Base-by-base conservation (phyloP, 805 yeast genomes). In the Saturnispora halmiae region DNA sequence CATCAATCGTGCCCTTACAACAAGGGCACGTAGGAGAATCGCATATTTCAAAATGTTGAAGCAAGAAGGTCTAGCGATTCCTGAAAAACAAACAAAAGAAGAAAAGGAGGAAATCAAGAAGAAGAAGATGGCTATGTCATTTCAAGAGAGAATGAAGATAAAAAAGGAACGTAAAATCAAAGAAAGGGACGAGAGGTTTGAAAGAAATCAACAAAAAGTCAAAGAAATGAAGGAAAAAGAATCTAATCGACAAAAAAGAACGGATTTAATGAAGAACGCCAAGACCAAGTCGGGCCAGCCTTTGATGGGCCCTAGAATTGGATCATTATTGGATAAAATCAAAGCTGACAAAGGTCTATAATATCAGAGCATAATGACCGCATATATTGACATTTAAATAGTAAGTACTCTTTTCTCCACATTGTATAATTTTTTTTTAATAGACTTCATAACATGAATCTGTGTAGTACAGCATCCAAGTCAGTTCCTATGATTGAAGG, bases 301-400 rank as follows among this genome's bases (percentile, higher is more conserved):
- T 2, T 61, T 75, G 34, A 84, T 88, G 90, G 95, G 86, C 0
- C 94, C 95, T 13, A 74, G 94, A 59, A 84, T 88, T 43, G 79
- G 76, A 42, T 74, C 77, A 50, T 64, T 88, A 33, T 66, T 88
- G 36, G 92, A 82, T 40, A 84, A 86, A 59, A 83, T 88, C 46
- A 77, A 74, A 53, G 48, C 43, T n/a, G 46, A 44, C 19, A 46
- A 46, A 33, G 36, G 37, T 32, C 5, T 29, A 18, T 36, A 30
- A 29, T n/a, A n/a, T n/a, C n/a, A n/a, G n/a, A n/a, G n/a, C n/a
- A n/a, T n/a, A n/a, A n/a, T n/a, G n/a, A n/a, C n/a, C n/a, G n/a
- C n/a, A n/a, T n/a, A n/a, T n/a, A n/a, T 27, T 11, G 5, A 10
- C 13, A 13, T 27, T 11, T 27, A 27, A 10, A 27, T 27, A 27